Base-by-base conservation (phyloP, 2,329 filamentous ascomycete genomes). In the Xylariaceae sp. region DNA sequence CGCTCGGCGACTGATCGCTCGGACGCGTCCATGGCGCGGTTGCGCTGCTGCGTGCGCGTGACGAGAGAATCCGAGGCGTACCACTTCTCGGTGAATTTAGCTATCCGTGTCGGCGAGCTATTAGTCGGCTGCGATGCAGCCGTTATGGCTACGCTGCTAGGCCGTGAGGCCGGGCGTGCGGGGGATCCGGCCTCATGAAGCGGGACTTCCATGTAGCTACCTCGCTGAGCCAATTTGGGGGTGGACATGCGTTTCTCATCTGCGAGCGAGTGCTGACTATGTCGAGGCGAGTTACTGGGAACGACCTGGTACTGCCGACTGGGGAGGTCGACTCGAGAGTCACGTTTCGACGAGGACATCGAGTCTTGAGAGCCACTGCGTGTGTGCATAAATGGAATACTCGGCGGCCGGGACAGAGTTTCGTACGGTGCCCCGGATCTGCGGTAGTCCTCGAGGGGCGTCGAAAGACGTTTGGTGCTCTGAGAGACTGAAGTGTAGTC, bases 351-450 rank as follows among this genome's bases (percentile, higher is more conserved):
- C 54, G 77, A 80, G 19, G 72, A 73, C 44, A 78, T 70, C 4
- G 81, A 83, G 31, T 80, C 78, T 11, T 80, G 78, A 2, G 85
- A 89, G 43, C 80, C 75, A 14, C 75, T 78, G 33, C 91, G 83
- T 0, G 89, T 95, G 65, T 94, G 86, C 71, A 89, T 82, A 69
- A 96, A 97, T 0, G 91, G 86, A 45, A 96, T 77, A 1, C 80
- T 80, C 1, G 75, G 76, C 1, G 79, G 79, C 2, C 74, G 73
- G 34, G 73, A 71, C 7, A 77, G 60, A 36, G 74, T 71, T 47
- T 78, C 73, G 52, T 77, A 75, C 0, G 74, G 68, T 1, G 71
- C 62, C 4, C 72, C 73, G 0, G 77, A 80, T 17, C 70, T 69
- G 40, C 69, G 71, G 42, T 71, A 73, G 28, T 64, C 65, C 47